phyloP scores from a whole-genome alignment of 768 basidiomycete genomes.

The Tephrocybe sp. region DNA sequence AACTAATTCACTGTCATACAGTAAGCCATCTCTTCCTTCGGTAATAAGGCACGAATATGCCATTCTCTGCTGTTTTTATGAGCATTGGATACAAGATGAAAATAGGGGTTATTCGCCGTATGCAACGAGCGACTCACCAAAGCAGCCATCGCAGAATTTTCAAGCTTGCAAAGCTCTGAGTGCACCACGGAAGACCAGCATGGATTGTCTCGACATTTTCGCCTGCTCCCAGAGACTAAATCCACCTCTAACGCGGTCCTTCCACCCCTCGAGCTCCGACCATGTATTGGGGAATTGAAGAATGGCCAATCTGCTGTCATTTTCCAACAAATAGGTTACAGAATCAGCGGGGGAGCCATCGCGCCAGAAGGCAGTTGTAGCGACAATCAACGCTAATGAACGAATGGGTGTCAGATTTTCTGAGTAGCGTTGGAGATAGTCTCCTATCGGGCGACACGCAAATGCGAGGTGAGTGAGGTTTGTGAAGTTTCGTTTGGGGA shows the following conservation, averaged over 20 bases:
- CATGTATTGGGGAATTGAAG: slow-evolving; percentile 12
- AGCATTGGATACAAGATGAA: too few species aligned
- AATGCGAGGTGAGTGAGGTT: slow-evolving; percentile 17
- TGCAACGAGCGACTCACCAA: too few species aligned
- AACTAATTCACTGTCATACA: too few species aligned
- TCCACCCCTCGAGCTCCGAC: slow-evolving; percentile 13
- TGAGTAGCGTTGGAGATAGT: slow-evolving; percentile 10
- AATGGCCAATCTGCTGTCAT: slow-evolving; percentile 11
- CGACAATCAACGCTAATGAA: slow-evolving; percentile 10
- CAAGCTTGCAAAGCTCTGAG: slow-evolving; percentile 1
- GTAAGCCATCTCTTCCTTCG: too few species aligned
- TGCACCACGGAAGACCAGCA: slow-evolving; percentile 7
- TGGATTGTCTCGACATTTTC: slow-evolving; percentile 4
- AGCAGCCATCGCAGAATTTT: neutral
- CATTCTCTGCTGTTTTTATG: too few species aligned
- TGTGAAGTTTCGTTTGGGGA: slow-evolving; percentile 12
- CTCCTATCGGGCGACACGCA: slow-evolving; percentile 8
- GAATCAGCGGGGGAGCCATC: neutral
- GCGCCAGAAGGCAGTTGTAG: slow-evolving; percentile 9
- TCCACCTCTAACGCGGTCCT: slow-evolving; percentile 12
- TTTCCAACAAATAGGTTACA: slow-evolving; percentile 8
- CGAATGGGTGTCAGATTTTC: slow-evolving; percentile 3
- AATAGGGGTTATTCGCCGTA: too few species aligned
- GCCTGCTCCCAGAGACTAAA: slow-evolving; percentile 15
- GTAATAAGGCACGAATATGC: too few species aligned